Evolutionary conservation across 2,329 filamentous ascomycete species (phyloP).

Genomic region (Ascochyta viciae-villosae): DNA sequence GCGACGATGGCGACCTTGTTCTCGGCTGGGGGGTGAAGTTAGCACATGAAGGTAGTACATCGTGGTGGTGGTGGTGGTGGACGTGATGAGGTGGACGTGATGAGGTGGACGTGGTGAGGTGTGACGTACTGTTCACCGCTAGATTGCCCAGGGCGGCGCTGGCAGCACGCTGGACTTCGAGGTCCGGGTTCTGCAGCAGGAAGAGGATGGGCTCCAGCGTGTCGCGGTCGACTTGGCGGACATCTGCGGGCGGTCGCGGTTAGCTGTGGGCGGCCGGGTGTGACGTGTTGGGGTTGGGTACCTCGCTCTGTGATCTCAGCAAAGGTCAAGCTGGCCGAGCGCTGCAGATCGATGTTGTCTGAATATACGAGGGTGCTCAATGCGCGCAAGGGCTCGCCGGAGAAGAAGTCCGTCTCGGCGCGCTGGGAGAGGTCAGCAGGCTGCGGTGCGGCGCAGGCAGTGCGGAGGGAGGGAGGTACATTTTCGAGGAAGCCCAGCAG

Average conservation of each 20-base stretch:
- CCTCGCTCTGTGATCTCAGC: conserved; percentile 98
- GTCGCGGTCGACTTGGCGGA: conserved; percentile 91
- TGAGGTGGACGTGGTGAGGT: conserved; percentile 3
- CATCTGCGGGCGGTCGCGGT: conserved; percentile 71
- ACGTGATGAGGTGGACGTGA: too few relatives aligned
- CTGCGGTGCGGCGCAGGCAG: conserved; percentile 1
- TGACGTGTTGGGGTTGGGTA: conserved; percentile 52
- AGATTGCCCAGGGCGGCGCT: conserved; percentile 96
- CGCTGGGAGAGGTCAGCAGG: conserved; percentile 66
- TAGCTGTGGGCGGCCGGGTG: conserved; percentile 18
- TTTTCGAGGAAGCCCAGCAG: conserved; percentile 96
- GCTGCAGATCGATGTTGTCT: conserved; percentile 96
- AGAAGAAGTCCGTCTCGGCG: conserved; percentile 97
- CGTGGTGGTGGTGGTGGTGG: neutral
- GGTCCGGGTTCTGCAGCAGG: conserved; percentile 91
- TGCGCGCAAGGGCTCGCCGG: conserved; percentile 90
- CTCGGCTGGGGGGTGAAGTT: conserved; percentile 68
- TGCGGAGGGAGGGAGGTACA: conserved; percentile 58
- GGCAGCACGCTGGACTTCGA: conserved; percentile 95
- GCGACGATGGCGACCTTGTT: conserved; percentile 98
- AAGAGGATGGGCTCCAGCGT: conserved; percentile 96
- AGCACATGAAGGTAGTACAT: conserved; percentile 49
- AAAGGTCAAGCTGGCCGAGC: conserved; percentile 97
- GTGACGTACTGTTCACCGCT: conserved; percentile 84
- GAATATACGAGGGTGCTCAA: conserved; percentile 97